Evolutionary conservation across 768 basidiomycete genomes (phyloP).

Genomic region (Mycena pura): DNA sequence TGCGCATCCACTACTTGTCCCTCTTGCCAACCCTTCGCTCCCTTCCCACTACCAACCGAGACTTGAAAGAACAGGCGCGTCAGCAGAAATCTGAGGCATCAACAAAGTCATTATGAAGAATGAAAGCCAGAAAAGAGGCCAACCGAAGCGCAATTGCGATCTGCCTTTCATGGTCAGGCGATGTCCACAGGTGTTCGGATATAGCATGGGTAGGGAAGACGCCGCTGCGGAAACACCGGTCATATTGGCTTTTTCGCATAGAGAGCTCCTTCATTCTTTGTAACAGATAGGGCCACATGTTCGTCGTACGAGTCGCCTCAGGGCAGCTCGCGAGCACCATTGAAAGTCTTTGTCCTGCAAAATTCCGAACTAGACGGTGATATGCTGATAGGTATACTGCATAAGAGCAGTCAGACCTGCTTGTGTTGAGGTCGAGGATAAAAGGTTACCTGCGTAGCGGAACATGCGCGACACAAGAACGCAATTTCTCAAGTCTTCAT

Average conservation of each 20-base stretch:
- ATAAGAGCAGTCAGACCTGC: slow-evolving; percentile 9
- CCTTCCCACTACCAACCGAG: slow-evolving; percentile 54
- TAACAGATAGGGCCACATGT: slow-evolving; percentile 77
- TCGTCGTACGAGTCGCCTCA: slow-evolving; percentile 55
- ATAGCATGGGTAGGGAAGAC: slow-evolving; percentile 44
- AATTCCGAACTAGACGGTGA: slow-evolving; percentile 52
- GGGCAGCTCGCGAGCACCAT: slow-evolving; percentile 45
- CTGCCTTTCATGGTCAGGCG: slow-evolving; percentile 66
- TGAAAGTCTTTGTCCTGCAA: slow-evolving; percentile 57
- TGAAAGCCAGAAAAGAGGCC: slow-evolving; percentile 15
- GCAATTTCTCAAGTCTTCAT: slow-evolving; percentile 52
- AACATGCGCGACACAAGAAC: slow-evolving; percentile 64
- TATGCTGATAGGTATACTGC: slow-evolving; percentile 70
- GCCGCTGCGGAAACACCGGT: slow-evolving; percentile 56
- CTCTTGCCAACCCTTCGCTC: slow-evolving; percentile 39
- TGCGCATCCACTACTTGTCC: slow-evolving; percentile 53
- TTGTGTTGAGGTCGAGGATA: neutral
- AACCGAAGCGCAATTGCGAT: slow-evolving; percentile 63
- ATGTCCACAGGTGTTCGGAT: slow-evolving; percentile 58
- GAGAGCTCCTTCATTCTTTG: slow-evolving; percentile 53
- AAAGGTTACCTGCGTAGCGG: slow-evolving; percentile 65
- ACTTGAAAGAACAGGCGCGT: slow-evolving; percentile 69
- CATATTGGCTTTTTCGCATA: slow-evolving; percentile 46
- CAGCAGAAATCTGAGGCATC: slow-evolving; percentile 58
- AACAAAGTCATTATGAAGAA: neutral